Base-by-base conservation (phyloP, 768 basidiomycete genomes). In the Leccinum uliginosum region DNA sequence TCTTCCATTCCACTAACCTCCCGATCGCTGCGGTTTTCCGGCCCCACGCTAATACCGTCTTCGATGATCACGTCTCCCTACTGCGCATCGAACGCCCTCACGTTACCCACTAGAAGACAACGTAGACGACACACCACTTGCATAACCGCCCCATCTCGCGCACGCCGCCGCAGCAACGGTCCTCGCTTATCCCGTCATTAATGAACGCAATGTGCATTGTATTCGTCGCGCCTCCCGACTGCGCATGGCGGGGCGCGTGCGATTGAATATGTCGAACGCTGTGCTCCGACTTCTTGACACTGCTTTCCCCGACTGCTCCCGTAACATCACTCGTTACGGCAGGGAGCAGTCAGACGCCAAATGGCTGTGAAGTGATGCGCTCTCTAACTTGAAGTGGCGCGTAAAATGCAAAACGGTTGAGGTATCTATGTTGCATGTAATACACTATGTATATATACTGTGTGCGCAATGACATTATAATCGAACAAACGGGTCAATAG, bases 291-390 rank as follows among this genome's bases (percentile, higher is more conserved):
- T n/a, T n/a, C n/a, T n/a, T n/a, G 38, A 9, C 38, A 44, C 24
- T 17, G 35, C 35, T 38, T 35, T 38, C 10, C 29, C 26, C 26
- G 35, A 35, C 14, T 35, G 12, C 19, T 11, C 32, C 23, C 8
- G 40, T 38, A 29, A 56, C 26, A 23, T 55, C 35, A 51, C 40
- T 29, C 15, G 34, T 65, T 53, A 65, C 66, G 63, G 53, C 50
- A 67, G 30, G 17, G 6, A 30, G 23, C 50, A 54, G 51, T 43
- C 53, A 53, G 35, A 17, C 35, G 35, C 35, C 35, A 10, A 11
- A 49, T 46, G 57, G 66, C 65, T 62, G 63, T 66, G 60, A 3
- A 53, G 40, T 43, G 44, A 32, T 26, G 21, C 48, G 45, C 12
- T 38, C 15, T 17, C 35, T 35, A 5, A 4, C 17, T 4, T n/a